Evolutionary conservation across 2,329 filamentous ascomycete species (phyloP), one percentile per base, ranked within the genome.

Genomic region (Fusarium newnesense): DNA sequence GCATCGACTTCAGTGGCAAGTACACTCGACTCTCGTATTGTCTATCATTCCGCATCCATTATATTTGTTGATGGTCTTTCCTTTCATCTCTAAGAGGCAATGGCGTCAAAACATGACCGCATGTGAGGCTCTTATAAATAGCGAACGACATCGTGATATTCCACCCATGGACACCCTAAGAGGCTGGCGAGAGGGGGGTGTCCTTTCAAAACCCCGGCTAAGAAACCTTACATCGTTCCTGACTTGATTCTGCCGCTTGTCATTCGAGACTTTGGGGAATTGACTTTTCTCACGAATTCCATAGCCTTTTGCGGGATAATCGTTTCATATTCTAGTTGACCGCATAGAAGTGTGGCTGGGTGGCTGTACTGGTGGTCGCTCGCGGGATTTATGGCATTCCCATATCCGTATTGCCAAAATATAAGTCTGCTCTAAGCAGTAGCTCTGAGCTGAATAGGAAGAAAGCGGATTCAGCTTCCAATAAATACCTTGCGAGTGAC

Each of bases 91-190:
- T 12, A 15, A 44, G 37, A 24, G 19, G 36, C 21, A 21, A 49
- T 28, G 26, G 47, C 24, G 62, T 69, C 53, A 46, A 63, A 63
- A 24, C n/a, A 52, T 46, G 9, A 30, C 39, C 10, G 21, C 46
- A 62, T 24, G n/a, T 71, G 67, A 64, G 40, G 44, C 32, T 43
- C 47, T 19, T 21, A 24, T 19, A 34, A 19, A 57, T 63, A 30
- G 47, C 52, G 37, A 42, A 72, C 63, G 68, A 64, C 63, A 72
- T 72, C 37, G 39, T 42, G n/a, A 53, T 49, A 28, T 46, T 64
- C 36, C 28, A 32, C 37, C 39, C 36, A 69, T 30, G 15, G n/a
- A 65, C 58, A 44, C 66, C 59, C 46, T 37, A 18, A 21, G 16
- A 37, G 36, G 40, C 26, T 58, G 44, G 28, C 12, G 26, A 58